Conservation (phyloP, 768 basidiomycete species). For the Rhodotorula paludigena region DNA sequence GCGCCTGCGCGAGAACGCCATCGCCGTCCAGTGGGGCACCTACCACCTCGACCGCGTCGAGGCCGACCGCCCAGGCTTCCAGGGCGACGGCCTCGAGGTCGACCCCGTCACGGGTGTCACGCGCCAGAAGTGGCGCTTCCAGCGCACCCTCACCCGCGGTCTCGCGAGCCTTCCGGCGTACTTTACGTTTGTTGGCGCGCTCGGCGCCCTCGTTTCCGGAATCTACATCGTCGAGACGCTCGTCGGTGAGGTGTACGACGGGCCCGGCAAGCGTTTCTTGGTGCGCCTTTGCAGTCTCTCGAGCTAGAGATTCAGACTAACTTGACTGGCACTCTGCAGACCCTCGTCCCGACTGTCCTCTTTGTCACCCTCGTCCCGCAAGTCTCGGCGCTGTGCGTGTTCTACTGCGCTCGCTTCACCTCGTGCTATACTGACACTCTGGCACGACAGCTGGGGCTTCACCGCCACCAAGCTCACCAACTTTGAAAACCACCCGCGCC, state of each 20-base stretch:
- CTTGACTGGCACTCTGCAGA: slow-evolving; percentile 49
- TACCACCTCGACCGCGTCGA: slow-evolving; percentile 66
- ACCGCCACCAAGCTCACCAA: slow-evolving; percentile 65
- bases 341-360: slow-evolving; percentile 74
- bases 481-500: slow-evolving; percentile 88
- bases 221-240: slow-evolving; percentile 61
- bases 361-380: slow-evolving; percentile 76
- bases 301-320: neutral
- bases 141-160: slow-evolving; percentile 61
- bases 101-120: slow-evolving; percentile 39
- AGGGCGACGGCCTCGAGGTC: slow-evolving; percentile 45
- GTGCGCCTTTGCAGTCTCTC: slow-evolving; percentile 52
- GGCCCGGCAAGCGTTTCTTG: slow-evolving; percentile 71
- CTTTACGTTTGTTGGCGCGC: slow-evolving; percentile 62
- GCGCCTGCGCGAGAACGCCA: slow-evolving; percentile 74
- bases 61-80: slow-evolving; percentile 61
- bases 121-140: slow-evolving; percentile 58
- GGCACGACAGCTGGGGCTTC: slow-evolving; percentile 42
- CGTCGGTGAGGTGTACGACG: slow-evolving; percentile 78
- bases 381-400: slow-evolving; percentile 68
- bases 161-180: slow-evolving; percentile 49
- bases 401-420: too few species aligned
- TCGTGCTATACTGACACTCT: neutral
- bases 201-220: slow-evolving; percentile 66
- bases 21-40: slow-evolving; percentile 78